Percentiles rank a stretch among this genome's conserved stretches.
phyloP scores from a whole-genome alignment of 2,329 filamentous ascomycete genomes.

The Coniochaeta ligniaria region DNA sequence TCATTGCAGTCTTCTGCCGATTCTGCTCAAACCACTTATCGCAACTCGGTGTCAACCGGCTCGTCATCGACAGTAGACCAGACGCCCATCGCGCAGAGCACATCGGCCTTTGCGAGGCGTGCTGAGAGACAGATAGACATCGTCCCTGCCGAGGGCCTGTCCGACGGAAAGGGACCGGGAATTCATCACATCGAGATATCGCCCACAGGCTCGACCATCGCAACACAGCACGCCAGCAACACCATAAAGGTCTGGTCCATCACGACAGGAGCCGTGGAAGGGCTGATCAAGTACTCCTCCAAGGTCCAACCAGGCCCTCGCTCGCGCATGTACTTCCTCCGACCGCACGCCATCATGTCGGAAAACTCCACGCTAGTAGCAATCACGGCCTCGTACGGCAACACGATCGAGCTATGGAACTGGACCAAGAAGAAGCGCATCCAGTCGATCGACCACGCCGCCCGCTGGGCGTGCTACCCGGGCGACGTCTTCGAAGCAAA shows the following conservation, averaged over 20 bases:
- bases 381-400: conserved; percentile 2
- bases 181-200: conserved; percentile 3
- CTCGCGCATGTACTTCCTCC: conserved; percentile 4
- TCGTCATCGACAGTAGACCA: neutral
- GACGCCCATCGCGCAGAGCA: neutral
- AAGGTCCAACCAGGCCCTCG: neutral
- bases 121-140: conserved; percentile 1
- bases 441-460: conserved; percentile 3
- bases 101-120: neutral
- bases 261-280: neutral
- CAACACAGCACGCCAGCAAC: conserved; percentile 3
- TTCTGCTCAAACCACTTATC: neutral
- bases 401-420: conserved; percentile 4
- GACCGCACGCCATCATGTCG: conserved; percentile 3
- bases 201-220: neutral
- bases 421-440: neutral
- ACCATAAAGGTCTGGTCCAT: conserved; percentile 3
- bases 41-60: neutral
- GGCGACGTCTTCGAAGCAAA: conserved; percentile 3
- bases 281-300: neutral
- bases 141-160: neutral
- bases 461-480: conserved; percentile 2
- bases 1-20: neutral
- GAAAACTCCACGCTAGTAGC: neutral
- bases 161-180: neutral